Percentiles rank a stretch among this genome's conserved stretches.
Conservation (phyloP, 163 green algal species). For the Scenedesmus sp. region DNA sequence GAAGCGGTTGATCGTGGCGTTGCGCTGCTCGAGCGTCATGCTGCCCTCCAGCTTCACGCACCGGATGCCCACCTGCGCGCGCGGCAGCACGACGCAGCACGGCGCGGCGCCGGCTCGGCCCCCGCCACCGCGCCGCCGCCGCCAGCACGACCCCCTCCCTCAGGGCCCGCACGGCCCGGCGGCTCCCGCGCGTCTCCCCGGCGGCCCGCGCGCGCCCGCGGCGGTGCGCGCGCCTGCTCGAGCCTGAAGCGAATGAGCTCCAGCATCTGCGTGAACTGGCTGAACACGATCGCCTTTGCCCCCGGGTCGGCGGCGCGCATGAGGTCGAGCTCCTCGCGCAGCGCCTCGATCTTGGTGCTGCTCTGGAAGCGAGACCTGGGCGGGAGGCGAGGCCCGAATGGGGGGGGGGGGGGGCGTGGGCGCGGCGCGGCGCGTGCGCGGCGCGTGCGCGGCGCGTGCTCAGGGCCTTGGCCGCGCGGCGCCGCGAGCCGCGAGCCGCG, state of each 20-base stretch:
- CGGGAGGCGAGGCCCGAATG: too few relatives aligned
- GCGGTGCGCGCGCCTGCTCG: constrained; percentile 75
- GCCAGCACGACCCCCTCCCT: too few relatives aligned
- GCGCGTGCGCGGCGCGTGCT: too few relatives aligned
- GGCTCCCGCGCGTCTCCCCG: too few relatives aligned
- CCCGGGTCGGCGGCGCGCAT: constrained; percentile 80
- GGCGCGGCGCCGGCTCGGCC: too few relatives aligned
- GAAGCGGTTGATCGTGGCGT: constrained; percentile 78
- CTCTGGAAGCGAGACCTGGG: constrained; percentile 73
- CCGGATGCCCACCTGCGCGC: constrained; percentile 72
- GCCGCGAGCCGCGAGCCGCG: too few relatives aligned
- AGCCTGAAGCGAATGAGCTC: constrained; percentile 86
- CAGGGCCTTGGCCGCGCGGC: too few relatives aligned
- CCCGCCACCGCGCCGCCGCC: too few relatives aligned
- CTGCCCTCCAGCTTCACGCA: constrained; percentile 87
- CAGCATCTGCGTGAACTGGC: constrained; percentile 96
- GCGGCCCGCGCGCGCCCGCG: too few relatives aligned
- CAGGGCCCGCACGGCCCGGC: too few relatives aligned
- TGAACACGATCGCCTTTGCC: constrained; percentile 90
- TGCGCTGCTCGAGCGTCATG: constrained; percentile 83
- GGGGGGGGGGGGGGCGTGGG: too few relatives aligned
- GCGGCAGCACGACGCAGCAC: not conserved
- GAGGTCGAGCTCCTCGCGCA: constrained; percentile 86
- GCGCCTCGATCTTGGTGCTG: constrained; percentile 90
- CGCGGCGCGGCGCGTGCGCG: too few relatives aligned